Evolutionary conservation across 345 rosid species (phyloP).

Genomic region (Sapria himalayana): DNA sequence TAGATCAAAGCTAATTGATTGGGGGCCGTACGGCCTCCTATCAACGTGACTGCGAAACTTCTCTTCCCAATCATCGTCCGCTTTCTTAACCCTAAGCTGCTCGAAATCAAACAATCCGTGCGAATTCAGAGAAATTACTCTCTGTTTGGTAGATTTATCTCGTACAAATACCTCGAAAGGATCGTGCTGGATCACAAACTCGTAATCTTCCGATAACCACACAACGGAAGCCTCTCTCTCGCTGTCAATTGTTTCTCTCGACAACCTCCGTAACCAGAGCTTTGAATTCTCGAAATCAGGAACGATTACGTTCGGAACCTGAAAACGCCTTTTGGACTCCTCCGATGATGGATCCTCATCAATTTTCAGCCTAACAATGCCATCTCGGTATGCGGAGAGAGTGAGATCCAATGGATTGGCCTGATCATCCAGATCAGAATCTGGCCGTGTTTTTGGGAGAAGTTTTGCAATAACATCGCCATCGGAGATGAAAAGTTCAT

Average conservation of each 20-base stretch:
- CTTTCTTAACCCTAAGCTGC: constrained; percentile 45
- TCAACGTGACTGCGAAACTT: constrained; percentile 61
- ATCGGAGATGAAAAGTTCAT: constrained; percentile 34
- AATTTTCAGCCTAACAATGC: constrained; percentile 51
- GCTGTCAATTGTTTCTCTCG: constrained; percentile 32
- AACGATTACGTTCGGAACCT: constrained; percentile 60
- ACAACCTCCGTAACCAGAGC: constrained; percentile 42
- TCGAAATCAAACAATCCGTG: constrained; percentile 81
- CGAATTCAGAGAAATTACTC: constrained; percentile 54
- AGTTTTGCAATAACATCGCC: constrained; percentile 80
- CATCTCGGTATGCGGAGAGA: constrained; percentile 46
- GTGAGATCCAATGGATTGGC: constrained; percentile 41
- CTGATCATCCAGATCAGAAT: constrained; percentile 17
- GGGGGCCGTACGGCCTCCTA: constrained; percentile 70
- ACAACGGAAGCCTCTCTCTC: constrained; percentile 38
- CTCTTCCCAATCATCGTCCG: constrained; percentile 85
- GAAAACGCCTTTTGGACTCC: constrained; percentile 52
- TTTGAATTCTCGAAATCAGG: constrained; percentile 43
- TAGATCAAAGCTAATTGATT: constrained; percentile 85
- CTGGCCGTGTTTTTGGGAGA: constrained; percentile 11
- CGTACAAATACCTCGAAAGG: constrained; percentile 74
- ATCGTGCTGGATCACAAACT: constrained; percentile 69
- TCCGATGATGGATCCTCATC: constrained; percentile 51
- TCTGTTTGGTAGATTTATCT: constrained; percentile 26
- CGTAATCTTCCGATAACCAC: constrained; percentile 39